Evolutionary conservation across 768 basidiomycete genomes (phyloP), one percentile per base, ranked within the genome.

Genomic region (Hemileccinum rubropunctum): DNA sequence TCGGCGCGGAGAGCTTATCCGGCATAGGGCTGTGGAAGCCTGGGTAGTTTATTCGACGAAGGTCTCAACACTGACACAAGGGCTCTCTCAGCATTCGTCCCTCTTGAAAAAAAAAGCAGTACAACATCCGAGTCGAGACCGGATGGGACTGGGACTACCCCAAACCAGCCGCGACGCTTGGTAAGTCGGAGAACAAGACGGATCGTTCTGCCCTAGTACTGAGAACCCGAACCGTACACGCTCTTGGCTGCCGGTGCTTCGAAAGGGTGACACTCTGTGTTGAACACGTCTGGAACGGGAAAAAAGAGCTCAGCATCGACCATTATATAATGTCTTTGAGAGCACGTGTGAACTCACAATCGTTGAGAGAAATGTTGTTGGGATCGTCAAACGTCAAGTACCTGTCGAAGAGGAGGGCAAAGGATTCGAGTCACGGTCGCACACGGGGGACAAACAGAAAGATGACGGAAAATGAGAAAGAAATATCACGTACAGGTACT

Each of bases 381-480:
- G 85, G 85, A 60, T 87, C 84, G 59, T 86, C 83, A 64, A 88
- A 88, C 0, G 84, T 88, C 43, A 88, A 72, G 66, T 81, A 86
- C 48, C 82, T 84, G 53, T 20, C 17, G n/a, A n/a, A 23, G 28
- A 12, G 14, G 23, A 34, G 6, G 21, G 3, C 17, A 18, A 26
- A 48, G 11, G 8, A 8, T 30, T 30, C 9, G 28, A 30, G 28
- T 23, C 23, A 6, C 23, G 23, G 27, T 28, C 27, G 9, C 27
- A 28, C 27, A 28, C 27, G 9, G 27, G 27, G 27, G 27, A n/a
- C 27, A 28, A 18, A 35, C 2, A n/a, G n/a, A n/a, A n/a, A n/a
- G n/a, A n/a, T n/a, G n/a, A n/a, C n/a, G n/a, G n/a, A n/a, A n/a
- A n/a, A n/a, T n/a, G n/a, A n/a, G n/a, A n/a, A n/a, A n/a, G n/a